phyloP scores from a whole-genome alignment of 2,329 filamentous ascomycete species.

The Didymella pomorum region DNA sequence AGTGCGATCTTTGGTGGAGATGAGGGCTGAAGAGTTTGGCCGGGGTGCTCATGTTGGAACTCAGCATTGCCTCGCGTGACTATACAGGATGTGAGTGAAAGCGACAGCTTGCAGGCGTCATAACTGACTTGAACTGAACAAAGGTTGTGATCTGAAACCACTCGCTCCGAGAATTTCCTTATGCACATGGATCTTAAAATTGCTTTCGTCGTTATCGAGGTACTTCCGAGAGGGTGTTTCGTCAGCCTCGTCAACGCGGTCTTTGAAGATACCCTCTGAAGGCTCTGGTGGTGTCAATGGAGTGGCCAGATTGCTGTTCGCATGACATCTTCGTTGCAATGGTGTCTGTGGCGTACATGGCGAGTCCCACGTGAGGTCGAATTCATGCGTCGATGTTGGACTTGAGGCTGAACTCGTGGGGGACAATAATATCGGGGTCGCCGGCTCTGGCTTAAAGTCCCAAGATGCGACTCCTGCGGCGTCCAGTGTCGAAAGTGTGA shows the following conservation, averaged over 20 bases:
- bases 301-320: background rate
- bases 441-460: background rate
- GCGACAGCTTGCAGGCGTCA: background rate
- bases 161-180: no score
- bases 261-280: background rate
- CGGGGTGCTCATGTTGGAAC: background rate
- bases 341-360: background rate
- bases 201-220: background rate
- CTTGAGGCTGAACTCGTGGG: background rate
- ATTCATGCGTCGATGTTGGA: background rate
- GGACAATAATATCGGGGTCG: background rate
- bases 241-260: background rate
- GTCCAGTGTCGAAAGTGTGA: background rate
- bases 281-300: background rate
- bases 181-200: background rate
- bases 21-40: background rate
- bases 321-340: background rate
- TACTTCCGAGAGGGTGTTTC: background rate
- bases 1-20: background rate
- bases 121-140: background rate
- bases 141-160: background rate
- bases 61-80: background rate
- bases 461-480: background rate
- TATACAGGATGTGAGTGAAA: background rate
- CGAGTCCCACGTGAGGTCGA: background rate